Percentiles rank a stretch among this genome's conserved stretches.
These are phyloP conservation scores for Apiospora marii DNA, from an alignment of 2,329 filamentous ascomycete genomes.

Conservation along the genomic window DNA sequence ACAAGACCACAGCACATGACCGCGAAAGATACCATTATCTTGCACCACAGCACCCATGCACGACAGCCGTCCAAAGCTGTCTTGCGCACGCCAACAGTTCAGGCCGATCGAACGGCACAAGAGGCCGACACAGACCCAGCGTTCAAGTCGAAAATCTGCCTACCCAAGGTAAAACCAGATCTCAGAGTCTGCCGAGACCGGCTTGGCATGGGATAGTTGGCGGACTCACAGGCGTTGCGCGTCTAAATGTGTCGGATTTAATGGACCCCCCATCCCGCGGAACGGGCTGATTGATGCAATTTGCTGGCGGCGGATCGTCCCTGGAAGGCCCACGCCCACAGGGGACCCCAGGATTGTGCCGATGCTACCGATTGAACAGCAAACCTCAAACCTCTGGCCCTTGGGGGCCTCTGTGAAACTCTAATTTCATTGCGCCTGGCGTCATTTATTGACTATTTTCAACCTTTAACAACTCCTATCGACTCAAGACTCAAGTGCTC, in stretches of 20 bases:
- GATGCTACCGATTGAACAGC: slow-evolving; percentile 8
- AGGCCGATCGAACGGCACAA: neutral
- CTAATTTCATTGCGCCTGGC: neutral
- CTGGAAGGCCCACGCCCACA: neutral
- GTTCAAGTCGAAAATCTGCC: neutral
- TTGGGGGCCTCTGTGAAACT: neutral
- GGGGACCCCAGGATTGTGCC: neutral
- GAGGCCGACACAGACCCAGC: neutral
- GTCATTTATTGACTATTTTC: slow-evolving; percentile 3
- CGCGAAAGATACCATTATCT: no score
- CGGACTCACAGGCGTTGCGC: neutral
- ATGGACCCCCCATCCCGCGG: neutral
- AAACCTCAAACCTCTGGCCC: neutral
- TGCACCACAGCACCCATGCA: no score
- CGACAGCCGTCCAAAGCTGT: no score
- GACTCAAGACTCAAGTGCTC: neutral
- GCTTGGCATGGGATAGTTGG: neutral
- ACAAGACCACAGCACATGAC: no score
- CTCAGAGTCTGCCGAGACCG: neutral
- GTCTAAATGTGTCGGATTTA: slow-evolving; percentile 5
- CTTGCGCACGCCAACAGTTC: neutral
- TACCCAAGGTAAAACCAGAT: neutral
- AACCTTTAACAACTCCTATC: neutral
- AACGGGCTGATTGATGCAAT: slow-evolving; percentile 16
- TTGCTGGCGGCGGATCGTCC: neutral